Percentiles rank a stretch among this genome's conserved stretches.
phyloP scores from a whole-genome alignment of 129 eudicot species.

The Centaurea solstitialis region DNA sequence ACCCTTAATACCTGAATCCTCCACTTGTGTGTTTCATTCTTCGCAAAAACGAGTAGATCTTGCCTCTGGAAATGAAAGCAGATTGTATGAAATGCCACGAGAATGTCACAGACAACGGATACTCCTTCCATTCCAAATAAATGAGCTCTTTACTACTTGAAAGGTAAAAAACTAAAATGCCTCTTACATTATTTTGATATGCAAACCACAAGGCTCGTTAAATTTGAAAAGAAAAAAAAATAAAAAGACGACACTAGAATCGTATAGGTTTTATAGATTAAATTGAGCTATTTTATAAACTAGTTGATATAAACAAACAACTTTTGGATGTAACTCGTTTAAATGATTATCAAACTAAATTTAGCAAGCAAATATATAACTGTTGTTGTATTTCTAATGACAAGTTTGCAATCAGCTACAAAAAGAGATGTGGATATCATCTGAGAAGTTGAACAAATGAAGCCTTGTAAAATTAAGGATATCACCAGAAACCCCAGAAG shows the following conservation, averaged over 20 bases:
- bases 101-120: constrained; percentile 9
- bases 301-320: neutral
- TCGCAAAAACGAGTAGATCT: constrained; percentile 56
- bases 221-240: neutral
- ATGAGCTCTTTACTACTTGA: neutral
- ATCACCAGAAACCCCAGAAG: neutral
- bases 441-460: neutral
- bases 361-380: neutral
- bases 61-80: constrained; percentile 45
- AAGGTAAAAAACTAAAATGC: neutral
- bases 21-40: constrained; percentile 82
- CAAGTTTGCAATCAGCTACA: neutral
- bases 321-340: neutral
- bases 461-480: neutral
- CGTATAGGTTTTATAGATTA: neutral
- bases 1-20: constrained; percentile 69
- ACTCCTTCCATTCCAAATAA: neutral
- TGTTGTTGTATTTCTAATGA: neutral
- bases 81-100: constrained; percentile 19
- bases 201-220: neutral
- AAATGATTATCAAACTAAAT: neutral
- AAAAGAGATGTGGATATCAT: neutral
- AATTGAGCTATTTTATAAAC: neutral
- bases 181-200: neutral
- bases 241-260: neutral